phyloP scores from a whole-genome alignment of 2,329 filamentous ascomycete species.

The Aspergillus transmontanensis region DNA sequence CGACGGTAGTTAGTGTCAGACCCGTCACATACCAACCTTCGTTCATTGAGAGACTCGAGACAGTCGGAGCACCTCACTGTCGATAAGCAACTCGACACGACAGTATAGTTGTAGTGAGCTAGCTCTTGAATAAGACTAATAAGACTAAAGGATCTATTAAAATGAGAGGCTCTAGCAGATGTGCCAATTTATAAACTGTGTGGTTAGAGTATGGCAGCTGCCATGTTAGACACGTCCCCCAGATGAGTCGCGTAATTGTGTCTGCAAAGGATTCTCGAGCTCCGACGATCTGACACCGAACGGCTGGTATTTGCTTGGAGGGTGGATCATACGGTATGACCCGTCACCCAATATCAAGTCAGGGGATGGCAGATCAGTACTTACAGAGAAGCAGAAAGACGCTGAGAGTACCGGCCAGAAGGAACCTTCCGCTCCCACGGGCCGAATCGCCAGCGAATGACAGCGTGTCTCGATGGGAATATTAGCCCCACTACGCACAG shows the following conservation, averaged over 20 bases:
- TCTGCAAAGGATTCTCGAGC: background rate
- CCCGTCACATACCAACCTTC: background rate
- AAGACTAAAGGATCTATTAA: no score
- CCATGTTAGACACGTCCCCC: background rate
- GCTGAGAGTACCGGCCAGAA: slow-evolving; percentile 12
- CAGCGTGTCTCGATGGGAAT: background rate
- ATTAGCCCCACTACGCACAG: slow-evolving; percentile 5
- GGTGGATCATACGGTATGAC: background rate
- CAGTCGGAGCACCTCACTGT: background rate
- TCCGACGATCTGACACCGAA: background rate
- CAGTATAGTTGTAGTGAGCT: background rate
- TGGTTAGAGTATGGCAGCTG: background rate
- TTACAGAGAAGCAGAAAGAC: background rate
- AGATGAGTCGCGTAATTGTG: background rate
- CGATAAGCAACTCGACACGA: background rate
- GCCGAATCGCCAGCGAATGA: slow-evolving; percentile 19
- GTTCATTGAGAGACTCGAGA: background rate
- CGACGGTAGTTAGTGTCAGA: background rate
- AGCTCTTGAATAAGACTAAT: no score
- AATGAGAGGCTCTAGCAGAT: no score
- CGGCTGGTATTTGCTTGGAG: background rate
- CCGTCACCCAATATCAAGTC: background rate
- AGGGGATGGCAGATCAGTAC: slow-evolving; percentile 1
- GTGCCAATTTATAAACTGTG: background rate
- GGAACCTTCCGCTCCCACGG: slow-evolving; percentile 15